These are phyloP conservation scores for Haematococcus lacustris DNA, from an alignment of 139 green algal genomes.

Conservation along the genomic window DNA sequence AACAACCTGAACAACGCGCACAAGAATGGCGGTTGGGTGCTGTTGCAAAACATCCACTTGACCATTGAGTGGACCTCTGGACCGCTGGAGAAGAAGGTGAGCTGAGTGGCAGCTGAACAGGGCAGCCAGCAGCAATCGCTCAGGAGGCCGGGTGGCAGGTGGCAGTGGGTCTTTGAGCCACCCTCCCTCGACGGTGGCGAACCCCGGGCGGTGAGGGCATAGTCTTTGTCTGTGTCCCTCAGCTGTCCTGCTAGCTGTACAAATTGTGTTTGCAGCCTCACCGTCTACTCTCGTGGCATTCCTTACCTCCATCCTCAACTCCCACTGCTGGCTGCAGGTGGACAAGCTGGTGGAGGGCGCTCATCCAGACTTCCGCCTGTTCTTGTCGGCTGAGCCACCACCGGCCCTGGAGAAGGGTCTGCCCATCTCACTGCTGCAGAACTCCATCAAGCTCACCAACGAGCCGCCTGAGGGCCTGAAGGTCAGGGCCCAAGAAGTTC, in stretches of 20 bases:
- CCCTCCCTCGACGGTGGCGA: too few relatives aligned
- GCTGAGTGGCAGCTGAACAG: neutral
- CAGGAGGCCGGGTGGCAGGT: too few relatives aligned
- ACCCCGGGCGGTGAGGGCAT: too few relatives aligned
- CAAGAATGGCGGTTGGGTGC: conserved; percentile 86
- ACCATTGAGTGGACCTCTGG: conserved; percentile 82
- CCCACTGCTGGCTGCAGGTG: too few relatives aligned
- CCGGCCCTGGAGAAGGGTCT: conserved; percentile 71
- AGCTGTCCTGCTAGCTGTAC: too few relatives aligned
- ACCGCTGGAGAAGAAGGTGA: conserved; percentile 63
- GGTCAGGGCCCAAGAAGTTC: too few relatives aligned
- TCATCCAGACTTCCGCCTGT: conserved; percentile 84
- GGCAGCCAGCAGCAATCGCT: too few relatives aligned
- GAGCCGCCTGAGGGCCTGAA: conserved; percentile 82
- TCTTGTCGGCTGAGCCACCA: conserved; percentile 85
- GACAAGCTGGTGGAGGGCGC: conserved; percentile 79
- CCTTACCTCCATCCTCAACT: too few relatives aligned
- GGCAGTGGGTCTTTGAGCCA: too few relatives aligned
- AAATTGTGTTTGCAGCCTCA: too few relatives aligned
- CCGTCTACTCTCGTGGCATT: too few relatives aligned
- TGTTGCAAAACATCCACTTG: conserved; percentile 77
- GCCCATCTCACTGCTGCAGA: conserved; percentile 83
- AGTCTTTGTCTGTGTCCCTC: too few relatives aligned
- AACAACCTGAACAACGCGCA: conserved; percentile 66
- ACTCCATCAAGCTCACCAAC: conserved; percentile 88